Evolutionary conservation across 169 alveolate species (phyloP).

Genomic region (Plasmodium coatneyi): DNA sequence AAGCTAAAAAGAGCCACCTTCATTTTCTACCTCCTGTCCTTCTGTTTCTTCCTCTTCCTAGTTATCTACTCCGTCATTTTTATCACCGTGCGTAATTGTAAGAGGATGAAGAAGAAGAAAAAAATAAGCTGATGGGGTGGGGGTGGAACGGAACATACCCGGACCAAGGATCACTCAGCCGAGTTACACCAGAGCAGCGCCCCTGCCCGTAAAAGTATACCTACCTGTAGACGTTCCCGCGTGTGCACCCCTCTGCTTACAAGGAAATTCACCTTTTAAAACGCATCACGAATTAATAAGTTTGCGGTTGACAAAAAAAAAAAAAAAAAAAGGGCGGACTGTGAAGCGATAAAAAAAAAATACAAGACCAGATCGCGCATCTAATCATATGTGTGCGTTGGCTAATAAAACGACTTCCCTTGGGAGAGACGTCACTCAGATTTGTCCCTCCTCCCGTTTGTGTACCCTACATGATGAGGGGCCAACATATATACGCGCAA

Average conservation of each 20-base stretch:
- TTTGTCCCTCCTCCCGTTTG: not conserved
- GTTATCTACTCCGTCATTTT: slow-evolving; percentile 17
- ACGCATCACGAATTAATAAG: not conserved
- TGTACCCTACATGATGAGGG: not conserved
- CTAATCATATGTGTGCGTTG: not conserved
- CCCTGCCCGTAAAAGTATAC: not conserved
- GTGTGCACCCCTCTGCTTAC: not conserved
- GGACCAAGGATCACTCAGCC: not conserved
- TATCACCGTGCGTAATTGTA: slow-evolving; percentile 6
- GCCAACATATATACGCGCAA: too few species aligned
- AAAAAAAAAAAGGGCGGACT: not conserved
- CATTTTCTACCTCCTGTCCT: slow-evolving; percentile 20
- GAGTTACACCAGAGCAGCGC: not conserved
- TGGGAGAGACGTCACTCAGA: not conserved
- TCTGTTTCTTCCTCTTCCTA: not conserved
- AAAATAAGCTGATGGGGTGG: not conserved
- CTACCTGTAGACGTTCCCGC: not conserved
- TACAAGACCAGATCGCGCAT: not conserved
- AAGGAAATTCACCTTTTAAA: not conserved
- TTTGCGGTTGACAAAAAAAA: not conserved
- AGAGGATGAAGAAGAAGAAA: not conserved
- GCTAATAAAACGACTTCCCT: not conserved
- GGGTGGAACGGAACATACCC: not conserved
- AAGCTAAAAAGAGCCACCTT: slow-evolving; percentile 29
- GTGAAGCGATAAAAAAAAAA: not conserved